Evolutionary conservation across 805 yeast species (phyloP), one percentile per base, ranked within the genome.

Genomic region (Komagataella kurtzmanii): DNA sequence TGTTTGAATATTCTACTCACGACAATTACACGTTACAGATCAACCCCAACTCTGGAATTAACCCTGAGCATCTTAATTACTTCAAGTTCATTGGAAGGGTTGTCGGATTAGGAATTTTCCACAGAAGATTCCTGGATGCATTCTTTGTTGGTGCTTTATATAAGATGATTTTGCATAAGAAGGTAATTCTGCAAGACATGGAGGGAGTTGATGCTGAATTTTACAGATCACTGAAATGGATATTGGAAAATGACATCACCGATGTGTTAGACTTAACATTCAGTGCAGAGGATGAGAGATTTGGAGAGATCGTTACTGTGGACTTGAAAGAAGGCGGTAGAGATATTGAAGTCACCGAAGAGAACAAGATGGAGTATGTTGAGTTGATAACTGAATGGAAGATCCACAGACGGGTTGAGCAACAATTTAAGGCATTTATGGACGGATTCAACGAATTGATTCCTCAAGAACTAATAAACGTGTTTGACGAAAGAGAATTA

Each of bases 191-290:
- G 58, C 96, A 88, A 67, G 99, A 93, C 70, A 85, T 93, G 95
- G 99, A 93, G 69, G 96, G 97, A 69, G 97, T 95, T 54, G 99
- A 93, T 69, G 91, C 96, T 21, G 98, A 93, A 64, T 89, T 91
- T 71, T 88, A 88, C 72, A 81, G 93, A 63, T 91, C 96, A 21
- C 74, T 93, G 68, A 87, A 88, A 62, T 93, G 99, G 99, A 88
- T 89, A 67, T 73, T 89, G 55, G 97, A 93, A 61, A 91, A 93
- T 65, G 96, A 89, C 65, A 91, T 93, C 61, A 85, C 93, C 36
- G 91, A 81, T 54, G 73, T 91, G 40, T 74, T 93, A 55, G 97
- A 88, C 59, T 76, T 88, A 63, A 88, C 98, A 0, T 93, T 93
- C 71, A 80, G 89, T 60, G 76, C 76, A 10, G 83, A 78, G 57